Conservation (phyloP, 2,329 filamentous ascomycete genomes). For the Exserohilum turcica region DNA sequence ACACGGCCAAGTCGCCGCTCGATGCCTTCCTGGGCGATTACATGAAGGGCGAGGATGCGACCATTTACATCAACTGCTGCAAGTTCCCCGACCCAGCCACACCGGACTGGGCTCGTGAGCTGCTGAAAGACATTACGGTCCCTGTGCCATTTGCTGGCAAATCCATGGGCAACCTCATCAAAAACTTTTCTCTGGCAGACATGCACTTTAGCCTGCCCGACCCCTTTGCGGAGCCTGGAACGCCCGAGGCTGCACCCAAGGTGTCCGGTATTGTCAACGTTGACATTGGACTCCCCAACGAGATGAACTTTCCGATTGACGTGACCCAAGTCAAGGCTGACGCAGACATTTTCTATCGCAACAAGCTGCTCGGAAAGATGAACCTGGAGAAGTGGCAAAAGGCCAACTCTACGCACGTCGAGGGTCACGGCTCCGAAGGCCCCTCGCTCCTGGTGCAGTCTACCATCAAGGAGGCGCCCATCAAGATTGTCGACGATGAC, state of each 20-base stretch:
- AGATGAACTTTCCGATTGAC: constrained; percentile 84
- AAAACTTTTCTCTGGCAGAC: constrained; percentile 83
- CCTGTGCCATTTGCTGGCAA: constrained; percentile 84
- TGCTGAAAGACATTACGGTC: constrained; percentile 80
- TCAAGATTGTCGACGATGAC: constrained; percentile 79
- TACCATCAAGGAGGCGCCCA: constrained; percentile 74
- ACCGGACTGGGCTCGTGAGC: constrained; percentile 79
- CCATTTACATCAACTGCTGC: constrained; percentile 82
- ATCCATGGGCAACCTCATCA: constrained; percentile 80
- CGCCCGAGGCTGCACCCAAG: constrained; percentile 73
- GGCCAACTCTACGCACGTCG: constrained; percentile 76
- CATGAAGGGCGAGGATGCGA: constrained; percentile 77
- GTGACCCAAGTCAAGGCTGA: constrained; percentile 77
- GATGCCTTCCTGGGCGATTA: constrained; percentile 82
- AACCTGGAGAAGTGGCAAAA: constrained; percentile 81
- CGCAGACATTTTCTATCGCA: constrained; percentile 80
- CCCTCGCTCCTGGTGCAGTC: constrained; percentile 75
- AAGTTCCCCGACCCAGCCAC: constrained; percentile 68
- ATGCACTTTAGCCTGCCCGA: constrained; percentile 86
- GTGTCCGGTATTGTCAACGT: constrained; percentile 85
- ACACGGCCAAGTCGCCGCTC: constrained; percentile 78
- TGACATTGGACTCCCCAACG: constrained; percentile 75
- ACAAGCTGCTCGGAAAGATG: constrained; percentile 78
- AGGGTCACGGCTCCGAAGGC: constrained; percentile 61
- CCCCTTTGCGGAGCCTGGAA: constrained; percentile 74